Base-by-base conservation (phyloP, 768 basidiomycete species). In the Mycena epipterygia region DNA sequence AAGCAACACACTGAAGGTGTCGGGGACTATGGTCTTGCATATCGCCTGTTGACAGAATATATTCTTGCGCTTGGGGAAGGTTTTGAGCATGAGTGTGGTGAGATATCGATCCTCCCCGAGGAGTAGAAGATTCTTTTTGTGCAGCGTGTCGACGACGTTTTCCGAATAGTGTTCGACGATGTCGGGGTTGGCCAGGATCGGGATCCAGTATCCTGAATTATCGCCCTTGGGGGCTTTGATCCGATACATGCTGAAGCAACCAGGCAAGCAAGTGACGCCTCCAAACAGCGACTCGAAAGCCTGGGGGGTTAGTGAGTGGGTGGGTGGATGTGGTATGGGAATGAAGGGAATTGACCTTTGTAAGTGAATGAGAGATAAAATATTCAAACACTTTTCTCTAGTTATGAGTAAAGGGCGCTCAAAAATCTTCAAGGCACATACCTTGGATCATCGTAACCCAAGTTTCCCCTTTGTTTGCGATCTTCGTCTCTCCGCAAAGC, bases 361-460 rank as follows among this genome's bases (percentile, higher is more conserved):
- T 97, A 88, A 97, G 89, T 80, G 99, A 97, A 79, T 99, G 98
- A 12, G 98, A 98, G 83, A 98, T 98, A 86, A 98, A 99, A 81
- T 99, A 99, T 82, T 99, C 97, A 80, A 99, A 99, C 64, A 99
- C 98, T 98, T n/a, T n/a, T n/a, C n/a, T 74, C 21, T 64, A 14
- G 30, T 56, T 19, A 19, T 41, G 30, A 59, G 39, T 71, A 30
- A 51, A 48, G 5, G 13, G 52, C 29, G 2, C 16, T 12, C 5
- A 27, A 25, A 25, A 1, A 25, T 19, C 48, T n/a, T n/a, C n/a
- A n/a, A n/a, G n/a, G 35, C 51, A 83, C 94, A 52, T 64, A 97
- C 97, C 97, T 88, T 99, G 98, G 82, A 99, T 99, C 98, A 99
- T 99, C 21, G 97, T 98, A 48, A 99, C 97, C 86, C 97, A 98